phyloP scores from a whole-genome alignment of 129 eudicot genomes.

The Oenanthe sinensis region DNA sequence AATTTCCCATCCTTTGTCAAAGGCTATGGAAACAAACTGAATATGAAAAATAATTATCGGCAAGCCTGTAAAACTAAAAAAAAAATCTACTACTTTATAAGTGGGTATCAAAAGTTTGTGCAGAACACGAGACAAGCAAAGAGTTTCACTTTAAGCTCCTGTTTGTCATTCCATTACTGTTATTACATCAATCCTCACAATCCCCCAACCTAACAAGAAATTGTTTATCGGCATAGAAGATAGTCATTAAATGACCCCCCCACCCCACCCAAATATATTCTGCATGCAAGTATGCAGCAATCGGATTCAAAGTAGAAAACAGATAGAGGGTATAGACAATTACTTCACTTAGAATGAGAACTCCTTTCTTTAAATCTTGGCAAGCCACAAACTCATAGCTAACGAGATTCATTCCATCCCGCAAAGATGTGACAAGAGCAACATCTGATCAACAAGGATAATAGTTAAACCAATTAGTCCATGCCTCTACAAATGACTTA shows the following conservation, averaged over 20 bases:
- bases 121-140: not conserved
- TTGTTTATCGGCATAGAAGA: not conserved
- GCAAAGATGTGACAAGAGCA: slow-evolving; percentile 83
- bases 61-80: no score
- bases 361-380: slow-evolving; percentile 85
- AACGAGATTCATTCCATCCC: slow-evolving; percentile 97
- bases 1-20: no score
- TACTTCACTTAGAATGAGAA: slow-evolving; percentile 91
- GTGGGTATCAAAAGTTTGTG: not conserved
- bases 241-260: no score
- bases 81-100: not conserved
- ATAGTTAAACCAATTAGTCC: not conserved
- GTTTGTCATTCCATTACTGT: not conserved
- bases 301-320: not conserved
- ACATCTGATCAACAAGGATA: slow-evolving; percentile 33
- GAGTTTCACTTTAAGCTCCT: not conserved
- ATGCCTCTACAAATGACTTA: not conserved
- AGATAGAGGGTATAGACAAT: slow-evolving; percentile 13
- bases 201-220: not conserved
- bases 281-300: not conserved
- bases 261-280: not conserved
- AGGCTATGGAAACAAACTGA: no score
- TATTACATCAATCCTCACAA: not conserved
- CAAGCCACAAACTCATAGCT: slow-evolving; percentile 93
- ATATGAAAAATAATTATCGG: no score